Conservation (phyloP, 208 protist genomes). For the Trypanosoma cruzi region DNA sequence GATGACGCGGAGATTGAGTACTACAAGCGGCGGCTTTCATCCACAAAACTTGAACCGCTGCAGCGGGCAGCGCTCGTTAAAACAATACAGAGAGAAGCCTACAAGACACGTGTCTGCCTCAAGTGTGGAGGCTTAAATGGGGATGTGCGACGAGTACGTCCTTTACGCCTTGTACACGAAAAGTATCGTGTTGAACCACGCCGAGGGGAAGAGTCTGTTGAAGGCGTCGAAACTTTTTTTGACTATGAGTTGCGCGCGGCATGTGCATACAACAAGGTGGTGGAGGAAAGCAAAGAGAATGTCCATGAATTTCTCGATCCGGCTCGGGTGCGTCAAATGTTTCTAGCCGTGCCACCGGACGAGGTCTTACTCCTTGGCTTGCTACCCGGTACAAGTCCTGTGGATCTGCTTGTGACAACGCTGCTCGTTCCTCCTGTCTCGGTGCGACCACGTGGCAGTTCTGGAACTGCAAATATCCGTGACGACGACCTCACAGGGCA, state of each 20-base stretch:
- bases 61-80: constrained; percentile 73
- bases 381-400: constrained; percentile 69
- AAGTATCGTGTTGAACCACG: constrained; percentile 81
- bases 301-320: constrained; percentile 96
- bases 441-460: constrained; percentile 96
- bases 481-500: constrained; percentile 99
- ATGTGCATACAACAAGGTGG: constrained; percentile 51
- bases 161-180: constrained; percentile 82
- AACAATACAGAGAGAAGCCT: constrained; percentile 83
- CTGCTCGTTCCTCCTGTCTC: constrained; percentile 97
- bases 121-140: constrained; percentile 96
- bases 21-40: constrained; percentile 55
- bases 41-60: constrained; percentile 56
- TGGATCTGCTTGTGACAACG: constrained; percentile 93
- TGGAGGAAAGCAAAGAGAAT: constrained; percentile 54
- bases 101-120: constrained; percentile 92
- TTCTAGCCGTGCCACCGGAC: constrained; percentile 89
- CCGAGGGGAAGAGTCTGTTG: constrained; percentile 59
- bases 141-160: constrained; percentile 72
- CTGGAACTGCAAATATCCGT: constrained; percentile 74
- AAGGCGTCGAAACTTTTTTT: constrained; percentile 38
- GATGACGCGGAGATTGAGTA: constrained; percentile 72
- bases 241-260: constrained; percentile 56
- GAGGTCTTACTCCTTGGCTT: constrained; percentile 97
- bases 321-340: constrained; percentile 88